These are phyloP conservation scores for Arthroderma sp. DNA, from an alignment of 2,329 filamentous ascomycete genomes.

Conservation along the genomic window DNA sequence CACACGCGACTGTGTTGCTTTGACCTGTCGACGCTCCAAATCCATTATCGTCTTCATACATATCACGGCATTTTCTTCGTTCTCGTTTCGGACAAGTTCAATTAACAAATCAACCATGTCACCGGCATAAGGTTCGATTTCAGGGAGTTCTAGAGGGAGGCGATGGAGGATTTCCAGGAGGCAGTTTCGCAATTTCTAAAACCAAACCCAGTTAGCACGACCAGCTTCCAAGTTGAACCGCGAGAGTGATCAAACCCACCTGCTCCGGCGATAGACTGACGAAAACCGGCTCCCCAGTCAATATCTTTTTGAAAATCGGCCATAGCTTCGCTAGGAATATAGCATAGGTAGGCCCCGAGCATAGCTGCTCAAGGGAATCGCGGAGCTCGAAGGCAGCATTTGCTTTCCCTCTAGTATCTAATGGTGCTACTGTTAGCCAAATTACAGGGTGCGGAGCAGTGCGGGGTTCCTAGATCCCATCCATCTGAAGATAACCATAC, in stretches of 20 bases:
- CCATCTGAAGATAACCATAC: conserved; percentile 21
- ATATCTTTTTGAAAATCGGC: conserved; percentile 74
- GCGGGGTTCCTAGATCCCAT: too few species aligned
- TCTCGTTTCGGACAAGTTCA: conserved; percentile 76
- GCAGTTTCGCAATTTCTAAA: conserved; percentile 75
- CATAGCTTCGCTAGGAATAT: conserved; percentile 77
- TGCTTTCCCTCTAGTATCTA: background rate
- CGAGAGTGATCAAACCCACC: conserved; percentile 36
- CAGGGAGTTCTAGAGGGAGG: conserved; percentile 59
- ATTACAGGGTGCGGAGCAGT: background rate
- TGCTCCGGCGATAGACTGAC: conserved; percentile 83
- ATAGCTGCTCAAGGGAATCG: conserved; percentile 74
- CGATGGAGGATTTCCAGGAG: conserved; percentile 90
- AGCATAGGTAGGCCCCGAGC: conserved; percentile 64
- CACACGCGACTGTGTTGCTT: conserved; percentile 66
- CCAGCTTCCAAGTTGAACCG: conserved; percentile 3
- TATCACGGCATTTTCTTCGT: conserved; percentile 96
- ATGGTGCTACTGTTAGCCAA: background rate
- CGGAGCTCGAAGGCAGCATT: conserved; percentile 75
- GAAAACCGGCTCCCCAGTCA: conserved; percentile 79
- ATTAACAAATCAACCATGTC: conserved; percentile 86
- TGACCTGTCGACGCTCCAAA: conserved; percentile 82
- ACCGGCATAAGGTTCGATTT: conserved; percentile 78
- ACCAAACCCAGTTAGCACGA: conserved; percentile 1
- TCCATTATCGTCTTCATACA: conserved; percentile 98